These are phyloP conservation scores for Candida nemodendra DNA, from an alignment of 805 yeast genomes.

Conservation along the genomic window DNA sequence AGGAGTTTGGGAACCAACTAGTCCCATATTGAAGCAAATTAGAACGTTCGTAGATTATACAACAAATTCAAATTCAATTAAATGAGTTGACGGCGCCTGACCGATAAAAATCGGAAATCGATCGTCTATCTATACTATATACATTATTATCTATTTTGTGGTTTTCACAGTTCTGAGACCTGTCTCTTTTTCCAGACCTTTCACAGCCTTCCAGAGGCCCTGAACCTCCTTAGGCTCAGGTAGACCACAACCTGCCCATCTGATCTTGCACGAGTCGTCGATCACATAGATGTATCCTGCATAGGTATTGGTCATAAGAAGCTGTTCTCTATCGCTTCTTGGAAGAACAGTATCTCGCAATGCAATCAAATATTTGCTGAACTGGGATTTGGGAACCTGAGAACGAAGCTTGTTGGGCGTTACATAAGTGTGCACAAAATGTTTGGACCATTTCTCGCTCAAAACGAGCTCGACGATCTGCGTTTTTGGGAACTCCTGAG, in stretches of 20 bases:
- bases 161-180: conserved; percentile 17
- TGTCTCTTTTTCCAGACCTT: conserved; percentile 53
- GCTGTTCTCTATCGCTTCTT: conserved; percentile 52
- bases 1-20: neutral
- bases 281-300: conserved; percentile 82
- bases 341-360: conserved; percentile 56
- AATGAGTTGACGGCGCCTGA: neutral
- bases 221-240: conserved; percentile 66
- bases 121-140: neutral
- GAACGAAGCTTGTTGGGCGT: conserved; percentile 37
- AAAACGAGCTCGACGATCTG: conserved; percentile 77
- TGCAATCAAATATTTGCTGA: conserved; percentile 59
- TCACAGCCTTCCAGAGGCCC: conserved; percentile 64
- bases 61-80: too few relatives aligned
- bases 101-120: neutral
- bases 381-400: conserved; percentile 31
- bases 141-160: conserved; percentile 5
- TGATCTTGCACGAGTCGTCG: conserved; percentile 68
- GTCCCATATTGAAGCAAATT: too few relatives aligned
- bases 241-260: conserved; percentile 92
- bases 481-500: conserved; percentile 44
- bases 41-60: neutral
- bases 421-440: conserved; percentile 56
- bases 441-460: conserved; percentile 72
- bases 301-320: conserved; percentile 69